Evolutionary conservation across 768 basidiomycete species (phyloP), one percentile per base, ranked within the genome.

Genomic region (Rhodotorula sphaerocarpa): DNA sequence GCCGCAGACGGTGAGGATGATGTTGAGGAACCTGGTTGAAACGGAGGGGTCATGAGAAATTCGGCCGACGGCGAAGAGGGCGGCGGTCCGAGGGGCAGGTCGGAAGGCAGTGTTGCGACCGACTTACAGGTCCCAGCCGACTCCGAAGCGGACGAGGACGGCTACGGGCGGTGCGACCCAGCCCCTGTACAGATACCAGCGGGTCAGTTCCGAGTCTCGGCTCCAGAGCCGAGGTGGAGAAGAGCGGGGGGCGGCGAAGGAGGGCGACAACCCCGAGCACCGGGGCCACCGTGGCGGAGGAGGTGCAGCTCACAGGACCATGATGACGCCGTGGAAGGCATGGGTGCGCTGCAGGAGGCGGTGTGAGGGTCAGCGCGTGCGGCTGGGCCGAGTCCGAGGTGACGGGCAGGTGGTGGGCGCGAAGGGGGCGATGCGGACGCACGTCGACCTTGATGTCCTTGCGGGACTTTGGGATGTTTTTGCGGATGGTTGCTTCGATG

Each of bases 141-240:
- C 45, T 23, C 71, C 71, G 61, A 72, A 72, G 6, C 71, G 67
- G 41, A 72, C 65, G 60, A 70, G 61, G 59, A 72, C 58, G 30
- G 71, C 71, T 33, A 72, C 31, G 12, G 71, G 71, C 20, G 71
- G 71, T 10, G 54, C 59, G 44, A 72, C 43, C 71, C 71, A 72
- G 39, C 71, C 71, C 28, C 62, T 56, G 60, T 23, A 34, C 33
- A 30, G 39, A 21, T 20, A n/a, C 30, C 33, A 31, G 36, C 11
- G 31, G 30, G 10, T 39, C 16, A 16, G 36, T 16, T 39, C 16
- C 36, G 36, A 9, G 36, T 39, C 36, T 39, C 36, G 36, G 16
- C 10, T 39, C 36, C 10, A 16, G 36, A 39, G 36, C 9, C 36
- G 36, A 39, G 36, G 36, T 39, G 36, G 36, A n/a, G n/a, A n/a